Base-by-base conservation (phyloP, 2,329 filamentous ascomycete species). In the Ilyonectria sp. region DNA sequence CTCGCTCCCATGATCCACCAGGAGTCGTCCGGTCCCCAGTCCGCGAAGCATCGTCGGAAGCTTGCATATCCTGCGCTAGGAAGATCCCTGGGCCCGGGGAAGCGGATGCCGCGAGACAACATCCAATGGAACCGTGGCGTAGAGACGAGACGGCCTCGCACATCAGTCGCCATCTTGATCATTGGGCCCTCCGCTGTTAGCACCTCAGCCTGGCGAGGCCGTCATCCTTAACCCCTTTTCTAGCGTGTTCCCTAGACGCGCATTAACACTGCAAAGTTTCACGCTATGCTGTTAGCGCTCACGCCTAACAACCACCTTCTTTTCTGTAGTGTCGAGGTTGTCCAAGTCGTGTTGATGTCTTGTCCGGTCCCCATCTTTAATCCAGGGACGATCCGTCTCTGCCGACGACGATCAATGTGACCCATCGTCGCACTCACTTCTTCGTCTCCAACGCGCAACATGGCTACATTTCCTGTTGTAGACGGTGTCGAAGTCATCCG, bases 401-500 rank as follows among this genome's bases (percentile, higher is more conserved):
- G 40, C 40, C 40, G 31, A 35, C 13, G n/a, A 53, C 19, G 50
- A 13, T n/a, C 17, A 19, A 29, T 26, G 49, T 17, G 7, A 35
- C 8, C 7, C 10, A 21, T 21, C 31, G 33, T 9, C 26, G 26
- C 31, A 19, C 29, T 15, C 4, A 21, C n/a, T 33, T 19, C 29
- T 35, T 21, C 29, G n/a, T 33, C 29, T 3, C 8, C 29, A 33
- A 50, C 47, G 13, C 26, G 6, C 52, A 33, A 10, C 21, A 65
- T 65, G 63, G 59, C 66, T 8, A 58, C 43, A 6, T 76, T 75
- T 53, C 75, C 75, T 9, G 55, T 71, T 1, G 55, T 67, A 6
- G 71, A 77, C 59, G 77, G 77, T 40, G 71, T 75, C n/a, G 71
- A 67, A 19, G 72, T 72, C 11, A 52, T 78, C 13, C 58, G 73